Percentiles rank a stretch among this genome's conserved stretches.
Evolutionary conservation across 1,284 basidiomycete species (phyloP).

Genomic region (Cutaneotrichosporon arboriforme): DNA sequence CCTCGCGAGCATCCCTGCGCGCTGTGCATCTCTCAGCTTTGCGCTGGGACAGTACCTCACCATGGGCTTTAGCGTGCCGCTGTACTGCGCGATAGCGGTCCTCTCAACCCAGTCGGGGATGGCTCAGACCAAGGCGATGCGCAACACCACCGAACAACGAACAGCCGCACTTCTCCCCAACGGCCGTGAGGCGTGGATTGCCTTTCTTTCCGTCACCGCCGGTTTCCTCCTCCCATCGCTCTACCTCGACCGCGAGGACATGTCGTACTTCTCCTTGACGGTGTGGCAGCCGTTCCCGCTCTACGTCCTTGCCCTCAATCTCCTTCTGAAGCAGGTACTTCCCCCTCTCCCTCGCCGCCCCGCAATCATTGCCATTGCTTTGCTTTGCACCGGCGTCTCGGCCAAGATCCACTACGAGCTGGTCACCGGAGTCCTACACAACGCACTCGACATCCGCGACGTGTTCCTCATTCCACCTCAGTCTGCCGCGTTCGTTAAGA

Average conservation of each 20-base stretch:
- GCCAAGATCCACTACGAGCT: slow-evolving; percentile 3
- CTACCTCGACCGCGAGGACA: neutral
- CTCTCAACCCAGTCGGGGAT: neutral
- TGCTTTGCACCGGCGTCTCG: neutral
- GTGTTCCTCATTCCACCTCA: slow-evolving; percentile 4
- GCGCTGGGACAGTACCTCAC: slow-evolving; percentile 8
- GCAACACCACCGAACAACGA: neutral
- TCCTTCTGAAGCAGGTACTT: slow-evolving; percentile 7
- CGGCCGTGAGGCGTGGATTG: slow-evolving; percentile 7
- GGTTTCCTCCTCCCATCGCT: slow-evolving; percentile 6
- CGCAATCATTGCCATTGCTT: slow-evolving; percentile 5
- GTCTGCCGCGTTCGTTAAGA: no score
- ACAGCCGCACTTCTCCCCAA: slow-evolving; percentile 1
- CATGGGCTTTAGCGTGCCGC: slow-evolving; percentile 5
- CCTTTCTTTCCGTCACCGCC: neutral
- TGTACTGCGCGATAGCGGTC: slow-evolving; percentile 3
- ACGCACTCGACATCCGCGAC: neutral
- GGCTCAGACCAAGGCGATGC: neutral
- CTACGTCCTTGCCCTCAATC: slow-evolving; percentile 8
- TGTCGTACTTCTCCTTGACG: slow-evolving; percentile 4
- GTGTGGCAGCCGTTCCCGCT: slow-evolving; percentile 19
- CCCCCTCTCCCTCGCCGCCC: neutral
- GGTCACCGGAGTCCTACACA: neutral
- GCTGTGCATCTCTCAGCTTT: slow-evolving; percentile 2
- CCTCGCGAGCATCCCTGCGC: neutral